Base-by-base conservation (phyloP, 441 rosid species). In the Populus hybrid region DNA sequence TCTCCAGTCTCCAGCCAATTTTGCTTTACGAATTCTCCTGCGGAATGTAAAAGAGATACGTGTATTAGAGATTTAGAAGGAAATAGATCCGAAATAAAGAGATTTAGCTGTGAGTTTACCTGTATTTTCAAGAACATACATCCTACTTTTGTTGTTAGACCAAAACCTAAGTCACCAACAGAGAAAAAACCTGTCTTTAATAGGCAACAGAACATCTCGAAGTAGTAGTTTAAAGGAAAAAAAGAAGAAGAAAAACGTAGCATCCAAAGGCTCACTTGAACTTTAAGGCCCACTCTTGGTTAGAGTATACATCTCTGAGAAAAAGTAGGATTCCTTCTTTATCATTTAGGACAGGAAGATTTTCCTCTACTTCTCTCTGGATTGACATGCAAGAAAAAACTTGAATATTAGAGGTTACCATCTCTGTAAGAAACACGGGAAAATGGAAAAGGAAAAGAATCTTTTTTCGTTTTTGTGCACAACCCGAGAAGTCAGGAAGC, bases 61-160 rank as follows among this genome's bases (percentile, higher is more conserved):
- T 69, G 23, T 74, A 30, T 18, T 24, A 26, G 42, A 16, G 6
- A 21, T 21, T 40, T 36, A 28, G 38, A 50, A 24, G 2, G 19
- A 57, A 77, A 24, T 16, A 66, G 53, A 14, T 61, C 14, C 19
- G 12, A 64, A 50, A 71, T 23, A 30, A 24, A 18, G 67, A 23
- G 71, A 36, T 7, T 78, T 66, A 24, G 69, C 30, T 12, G 26
- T 32, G 42, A 3, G 24, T 40, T 73, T 74, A 92, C 98, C 94
- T 80, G 98, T 85, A 79, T 90, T 87, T 77, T 93, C 94, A 14
- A 93, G 88, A 78, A 95, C 88, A 80, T 93, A 95, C 98, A 93
- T 95, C 70, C 98, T 87, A 80, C 98, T 93, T 53, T 86, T 90
- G 80, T 90, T 91, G 73, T 90, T 95, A 36, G 80, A 68, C 98